A percentile compares a stretch with the other conserved stretches of the same genome.
These are phyloP conservation scores for Acer negundo DNA, from an alignment of 345 rosid species.

Conservation along the genomic window DNA sequence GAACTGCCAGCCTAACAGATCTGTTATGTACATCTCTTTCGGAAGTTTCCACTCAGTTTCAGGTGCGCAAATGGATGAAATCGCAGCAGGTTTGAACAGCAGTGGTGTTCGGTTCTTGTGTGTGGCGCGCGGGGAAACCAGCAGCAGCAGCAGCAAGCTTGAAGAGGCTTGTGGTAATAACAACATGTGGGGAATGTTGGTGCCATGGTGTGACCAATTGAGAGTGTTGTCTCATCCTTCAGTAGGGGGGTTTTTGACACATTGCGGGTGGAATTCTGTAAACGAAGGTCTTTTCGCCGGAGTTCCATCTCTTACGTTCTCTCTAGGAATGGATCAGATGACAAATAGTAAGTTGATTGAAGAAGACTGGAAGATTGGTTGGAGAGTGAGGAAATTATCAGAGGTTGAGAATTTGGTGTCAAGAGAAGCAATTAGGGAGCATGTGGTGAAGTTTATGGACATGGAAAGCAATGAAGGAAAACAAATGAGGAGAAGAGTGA, in stretches of 20 bases:
- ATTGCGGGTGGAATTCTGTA: slow-evolving; percentile 71
- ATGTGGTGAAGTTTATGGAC: slow-evolving; percentile 34
- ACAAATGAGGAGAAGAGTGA: slow-evolving; percentile 36
- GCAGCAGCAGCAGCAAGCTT: neutral
- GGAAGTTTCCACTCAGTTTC: slow-evolving; percentile 49
- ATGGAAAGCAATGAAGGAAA: slow-evolving; percentile 26
- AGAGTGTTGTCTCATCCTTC: slow-evolving; percentile 52
- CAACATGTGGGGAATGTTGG: slow-evolving; percentile 25
- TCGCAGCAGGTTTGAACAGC: slow-evolving; percentile 27
- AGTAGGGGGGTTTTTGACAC: slow-evolving; percentile 65
- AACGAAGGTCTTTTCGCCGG: slow-evolving; percentile 52
- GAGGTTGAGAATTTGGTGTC: slow-evolving; percentile 27
- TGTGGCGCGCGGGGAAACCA: slow-evolving; percentile 33
- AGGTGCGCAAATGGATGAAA: slow-evolving; percentile 38
- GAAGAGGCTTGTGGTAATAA: slow-evolving; percentile 12
- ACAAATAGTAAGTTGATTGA: slow-evolving; percentile 48
- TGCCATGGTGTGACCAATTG: slow-evolving; percentile 64
- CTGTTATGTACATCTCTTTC: slow-evolving; percentile 42
- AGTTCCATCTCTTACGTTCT: slow-evolving; percentile 50
- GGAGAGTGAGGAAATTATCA: slow-evolving; percentile 32
- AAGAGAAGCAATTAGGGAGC: slow-evolving; percentile 32
- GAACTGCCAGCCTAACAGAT: slow-evolving; percentile 34
- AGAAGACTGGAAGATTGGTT: slow-evolving; percentile 60
- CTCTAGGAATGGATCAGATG: slow-evolving; percentile 52
- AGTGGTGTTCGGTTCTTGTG: slow-evolving; percentile 41